Percentiles rank a stretch among this genome's conserved stretches.
These are phyloP conservation scores for Colletotrichum echinochloae DNA, from an alignment of 2,329 filamentous ascomycete genomes.

Conservation along the genomic window DNA sequence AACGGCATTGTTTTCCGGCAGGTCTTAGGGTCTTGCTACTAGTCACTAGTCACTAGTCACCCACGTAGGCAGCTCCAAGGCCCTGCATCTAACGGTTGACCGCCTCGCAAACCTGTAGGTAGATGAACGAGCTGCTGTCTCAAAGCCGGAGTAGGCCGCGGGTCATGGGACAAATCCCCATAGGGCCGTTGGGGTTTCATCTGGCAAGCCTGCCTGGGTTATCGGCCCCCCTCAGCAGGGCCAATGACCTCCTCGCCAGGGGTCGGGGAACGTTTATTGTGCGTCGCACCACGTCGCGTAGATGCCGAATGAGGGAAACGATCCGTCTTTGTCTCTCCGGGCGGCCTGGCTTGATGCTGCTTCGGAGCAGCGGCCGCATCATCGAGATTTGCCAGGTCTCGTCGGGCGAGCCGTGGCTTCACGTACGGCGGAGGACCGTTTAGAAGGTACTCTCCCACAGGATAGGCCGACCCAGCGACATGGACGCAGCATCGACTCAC, in stretches of 20 bases:
- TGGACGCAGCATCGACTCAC: neutral
- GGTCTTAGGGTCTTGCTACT: neutral
- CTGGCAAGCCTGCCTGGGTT: too few relatives aligned
- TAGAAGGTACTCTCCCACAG: neutral
- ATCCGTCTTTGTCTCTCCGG: neutral
- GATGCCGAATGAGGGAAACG: neutral
- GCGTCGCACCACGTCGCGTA: neutral
- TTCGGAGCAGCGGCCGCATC: neutral
- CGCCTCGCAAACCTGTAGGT: constrained; percentile 7
- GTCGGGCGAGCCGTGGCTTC: neutral
- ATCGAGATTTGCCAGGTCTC: neutral
- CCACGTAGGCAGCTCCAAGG: neutral
- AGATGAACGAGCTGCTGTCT: constrained; percentile 4
- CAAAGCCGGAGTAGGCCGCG: constrained; percentile 6
- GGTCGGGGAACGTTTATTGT: neutral
- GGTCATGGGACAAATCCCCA: neutral
- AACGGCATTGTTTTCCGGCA: neutral
- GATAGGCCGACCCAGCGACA: neutral
- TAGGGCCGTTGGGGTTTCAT: neutral
- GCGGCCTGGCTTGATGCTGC: neutral
- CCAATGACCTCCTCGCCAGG: neutral
- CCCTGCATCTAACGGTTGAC: constrained; percentile 1
- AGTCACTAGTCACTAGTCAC: neutral
- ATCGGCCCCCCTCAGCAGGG: neutral
- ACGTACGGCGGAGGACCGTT: neutral